Evolutionary conservation across 2,329 filamentous ascomycete species (phyloP).

Genomic region (Penicillium sp.): DNA sequence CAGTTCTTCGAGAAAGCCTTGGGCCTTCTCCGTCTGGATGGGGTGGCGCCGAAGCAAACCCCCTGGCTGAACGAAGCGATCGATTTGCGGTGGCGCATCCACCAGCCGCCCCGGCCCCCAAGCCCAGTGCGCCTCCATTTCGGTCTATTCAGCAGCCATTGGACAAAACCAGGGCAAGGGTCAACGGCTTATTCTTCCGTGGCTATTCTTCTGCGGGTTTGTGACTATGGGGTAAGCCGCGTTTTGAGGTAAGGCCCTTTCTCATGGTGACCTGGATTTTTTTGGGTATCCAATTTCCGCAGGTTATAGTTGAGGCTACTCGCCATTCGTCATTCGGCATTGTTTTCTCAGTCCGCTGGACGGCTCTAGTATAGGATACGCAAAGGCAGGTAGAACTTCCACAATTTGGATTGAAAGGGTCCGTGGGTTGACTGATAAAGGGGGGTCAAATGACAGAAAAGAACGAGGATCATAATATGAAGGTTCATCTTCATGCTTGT

Average conservation of each 20-base stretch:
- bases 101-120: background rate
- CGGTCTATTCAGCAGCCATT: background rate
- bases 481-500: background rate
- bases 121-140: background rate
- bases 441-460: background rate
- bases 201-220: background rate
- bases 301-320: background rate
- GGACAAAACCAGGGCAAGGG: background rate
- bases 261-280: background rate
- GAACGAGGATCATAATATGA: background rate
- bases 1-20: conserved; percentile 10
- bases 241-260: conserved; percentile 2
- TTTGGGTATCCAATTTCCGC: conserved; percentile 4
- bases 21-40: background rate
- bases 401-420: background rate
- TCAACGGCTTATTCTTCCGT: background rate
- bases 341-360: background rate
- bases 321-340: conserved; percentile 7
- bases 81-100: conserved; percentile 4
- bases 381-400: background rate
- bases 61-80: conserved; percentile 7
- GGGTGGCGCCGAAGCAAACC: background rate
- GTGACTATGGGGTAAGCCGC: conserved; percentile 5
- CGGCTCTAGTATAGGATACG: background rate
- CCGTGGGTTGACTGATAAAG: background rate